Conservation (phyloP, 73 alveolate genomes). For the Loxodes magnus region DNA sequence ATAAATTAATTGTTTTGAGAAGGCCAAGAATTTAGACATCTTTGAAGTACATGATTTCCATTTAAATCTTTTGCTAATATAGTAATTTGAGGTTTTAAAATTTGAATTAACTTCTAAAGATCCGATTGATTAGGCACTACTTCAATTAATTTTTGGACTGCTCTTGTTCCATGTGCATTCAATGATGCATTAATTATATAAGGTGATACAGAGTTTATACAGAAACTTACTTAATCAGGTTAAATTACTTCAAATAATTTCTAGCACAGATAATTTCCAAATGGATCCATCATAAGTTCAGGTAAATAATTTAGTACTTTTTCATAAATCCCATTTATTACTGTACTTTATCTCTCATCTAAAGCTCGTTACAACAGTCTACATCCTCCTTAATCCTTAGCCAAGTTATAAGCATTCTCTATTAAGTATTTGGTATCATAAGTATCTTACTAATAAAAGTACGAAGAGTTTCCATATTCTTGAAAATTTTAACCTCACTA, state of each 20-base stretch:
- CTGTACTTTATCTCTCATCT: not conserved
- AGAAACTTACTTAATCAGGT: not conserved
- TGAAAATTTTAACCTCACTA: too few species aligned
- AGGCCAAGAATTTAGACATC: constrained; percentile 24
- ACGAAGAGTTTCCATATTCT: too few species aligned
- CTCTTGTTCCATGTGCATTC: constrained; percentile 73
- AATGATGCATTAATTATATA: constrained; percentile 27
- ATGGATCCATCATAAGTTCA: constrained; percentile 36
- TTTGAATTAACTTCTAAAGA: constrained; percentile 17
- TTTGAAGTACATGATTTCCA: constrained; percentile 71
- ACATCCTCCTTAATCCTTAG: not conserved
- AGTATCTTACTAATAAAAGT: too few species aligned
- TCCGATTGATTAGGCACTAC: constrained; percentile 15
- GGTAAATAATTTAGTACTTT: not conserved
- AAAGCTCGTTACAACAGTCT: not conserved
- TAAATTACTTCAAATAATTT: constrained; percentile 30
- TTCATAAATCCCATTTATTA: not conserved
- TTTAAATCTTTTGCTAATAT: constrained; percentile 49
- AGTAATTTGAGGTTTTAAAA: constrained; percentile 21
- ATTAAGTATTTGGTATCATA: too few species aligned
- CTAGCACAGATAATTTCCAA: constrained; percentile 75
- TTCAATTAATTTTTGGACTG: constrained; percentile 48
- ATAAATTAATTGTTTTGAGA: constrained; percentile 32
- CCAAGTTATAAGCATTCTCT: not conserved
- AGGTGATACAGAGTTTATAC: not conserved